A percentile compares a stretch with the other conserved stretches of the same genome.
phyloP scores from a whole-genome alignment of 352 stramenopile genomes.

The Pythium myriotylum region DNA sequence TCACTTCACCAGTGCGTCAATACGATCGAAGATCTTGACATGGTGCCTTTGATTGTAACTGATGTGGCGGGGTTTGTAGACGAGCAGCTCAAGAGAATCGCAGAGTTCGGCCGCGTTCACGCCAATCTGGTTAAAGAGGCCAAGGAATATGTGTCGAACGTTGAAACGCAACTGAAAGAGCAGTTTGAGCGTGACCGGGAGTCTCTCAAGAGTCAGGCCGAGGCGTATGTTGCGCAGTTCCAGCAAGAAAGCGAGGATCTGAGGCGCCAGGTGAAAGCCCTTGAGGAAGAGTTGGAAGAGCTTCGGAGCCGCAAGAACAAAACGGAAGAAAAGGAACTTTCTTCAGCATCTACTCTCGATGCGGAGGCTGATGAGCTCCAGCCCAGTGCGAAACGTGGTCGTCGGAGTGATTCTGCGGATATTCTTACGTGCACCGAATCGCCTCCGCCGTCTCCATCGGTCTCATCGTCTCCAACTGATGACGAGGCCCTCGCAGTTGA shows the following conservation, averaged over 20 bases:
- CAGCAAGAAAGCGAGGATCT: constrained; percentile 47
- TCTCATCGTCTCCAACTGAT: no score
- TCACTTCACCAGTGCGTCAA: constrained; percentile 61
- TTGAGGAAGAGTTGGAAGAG: constrained; percentile 34
- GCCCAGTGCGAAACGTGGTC: background rate
- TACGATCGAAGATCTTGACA: background rate
- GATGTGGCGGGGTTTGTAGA: constrained; percentile 29
- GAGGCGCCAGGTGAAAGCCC: constrained; percentile 21
- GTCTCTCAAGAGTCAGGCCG: constrained; percentile 46
- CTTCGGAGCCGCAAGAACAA: background rate
- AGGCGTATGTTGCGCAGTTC: constrained; percentile 57
- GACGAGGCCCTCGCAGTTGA: constrained; percentile 2
- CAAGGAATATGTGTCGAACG: constrained; percentile 60
- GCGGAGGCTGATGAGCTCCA: no score
- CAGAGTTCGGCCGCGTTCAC: constrained; percentile 74
- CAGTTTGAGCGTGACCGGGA: constrained; percentile 56
- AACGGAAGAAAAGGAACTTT: constrained; percentile 1
- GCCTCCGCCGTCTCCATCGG: no score
- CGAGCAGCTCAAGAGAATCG: constrained; percentile 78
- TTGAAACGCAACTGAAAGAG: constrained; percentile 52
- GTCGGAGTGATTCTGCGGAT: background rate
- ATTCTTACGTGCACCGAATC: no score
- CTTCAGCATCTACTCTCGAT: background rate
- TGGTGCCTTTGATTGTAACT: no score
- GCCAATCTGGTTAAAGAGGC: constrained; percentile 66